Evolutionary conservation across 1,139 yeast genomes (phyloP), one percentile per base, ranked within the genome.

Genomic region (Yamadazyma atlantica): DNA sequence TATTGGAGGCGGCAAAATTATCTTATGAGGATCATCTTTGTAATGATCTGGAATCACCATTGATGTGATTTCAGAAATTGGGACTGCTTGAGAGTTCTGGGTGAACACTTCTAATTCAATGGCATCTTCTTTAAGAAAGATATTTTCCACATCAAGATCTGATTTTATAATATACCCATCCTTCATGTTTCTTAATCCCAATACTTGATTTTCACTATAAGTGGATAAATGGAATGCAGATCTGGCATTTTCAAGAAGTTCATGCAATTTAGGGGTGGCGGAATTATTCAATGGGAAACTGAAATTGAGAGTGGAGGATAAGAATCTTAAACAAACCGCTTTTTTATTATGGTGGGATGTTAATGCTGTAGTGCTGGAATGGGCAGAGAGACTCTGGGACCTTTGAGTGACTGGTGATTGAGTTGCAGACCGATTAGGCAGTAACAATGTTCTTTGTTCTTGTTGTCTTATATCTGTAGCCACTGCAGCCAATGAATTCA

Each of bases 191-290:
- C 45, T 49, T 14, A 62, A 42, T 13, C 55, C 57, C 16, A 60
- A 37, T 5, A 56, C 51, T 22, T 46, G 48, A 2, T 53, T 48
- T 15, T 50, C 56, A 16, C 50, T 47, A 31, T 49, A 45, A 16
- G 45, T 43, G 1, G 58, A 46, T 55, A 48, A 75, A 63, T 75
- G 73, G 57, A 86, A 86, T 12, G 88, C 89, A 37, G 71, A 66
- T 43, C 78, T 77, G 15, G 86, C 87, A 54, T 85, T 85, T 39
- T 83, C 85, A 15, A 85, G 54, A 15, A 86, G 61, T 54, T 86
- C 95, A 73, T 51, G 41, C 76, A 65, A 5, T 85, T 79, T 5
- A 90, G 95, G 53, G 2, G 89, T 82, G 0, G 90, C 80, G 11
- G 81, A 75, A 36, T 74, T 74, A 18, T 62, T 56, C 4, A 76